Conservation (phyloP, 805 yeast genomes). For the Wickerhamiella kurtzmanii region DNA sequence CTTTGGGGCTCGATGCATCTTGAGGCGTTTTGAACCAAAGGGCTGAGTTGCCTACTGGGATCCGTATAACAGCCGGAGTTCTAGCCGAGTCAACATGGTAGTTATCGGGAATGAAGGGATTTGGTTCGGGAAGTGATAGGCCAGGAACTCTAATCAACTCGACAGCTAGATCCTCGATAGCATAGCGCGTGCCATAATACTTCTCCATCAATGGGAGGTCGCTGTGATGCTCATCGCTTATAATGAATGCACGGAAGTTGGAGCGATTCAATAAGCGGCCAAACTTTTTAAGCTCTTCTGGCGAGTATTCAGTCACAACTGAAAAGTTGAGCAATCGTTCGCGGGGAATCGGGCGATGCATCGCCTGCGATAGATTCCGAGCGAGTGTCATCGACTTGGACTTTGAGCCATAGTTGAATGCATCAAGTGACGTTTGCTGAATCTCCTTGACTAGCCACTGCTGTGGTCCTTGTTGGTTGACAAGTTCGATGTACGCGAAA, state of each 20-base stretch:
- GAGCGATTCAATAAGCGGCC: conserved; percentile 38
- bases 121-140: conserved; percentile 7
- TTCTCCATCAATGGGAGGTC: conserved; percentile 41
- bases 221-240: conserved; percentile 36
- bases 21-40: not conserved
- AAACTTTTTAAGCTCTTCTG: conserved; percentile 38
- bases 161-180: conserved; percentile 29
- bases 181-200: conserved; percentile 87
- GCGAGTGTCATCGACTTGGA: conserved; percentile 58
- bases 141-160: conserved; percentile 24
- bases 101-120: not conserved
- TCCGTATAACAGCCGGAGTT: not conserved
- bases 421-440: conserved; percentile 48
- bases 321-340: conserved; percentile 45
- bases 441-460: conserved; percentile 73
- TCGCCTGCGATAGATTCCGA: conserved; percentile 45
- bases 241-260: conserved; percentile 46
- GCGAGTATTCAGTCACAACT: conserved; percentile 46
- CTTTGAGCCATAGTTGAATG: conserved; percentile 73
- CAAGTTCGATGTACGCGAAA: conserved; percentile 62
- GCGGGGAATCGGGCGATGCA: conserved; percentile 56
- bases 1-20: not conserved
- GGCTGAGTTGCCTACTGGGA: not conserved
- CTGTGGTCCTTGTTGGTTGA: conserved; percentile 47
- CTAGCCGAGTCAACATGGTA: not conserved